phyloP scores from a whole-genome alignment of 2,329 filamentous ascomycete genomes.

The Davidsoniella virescens region DNA sequence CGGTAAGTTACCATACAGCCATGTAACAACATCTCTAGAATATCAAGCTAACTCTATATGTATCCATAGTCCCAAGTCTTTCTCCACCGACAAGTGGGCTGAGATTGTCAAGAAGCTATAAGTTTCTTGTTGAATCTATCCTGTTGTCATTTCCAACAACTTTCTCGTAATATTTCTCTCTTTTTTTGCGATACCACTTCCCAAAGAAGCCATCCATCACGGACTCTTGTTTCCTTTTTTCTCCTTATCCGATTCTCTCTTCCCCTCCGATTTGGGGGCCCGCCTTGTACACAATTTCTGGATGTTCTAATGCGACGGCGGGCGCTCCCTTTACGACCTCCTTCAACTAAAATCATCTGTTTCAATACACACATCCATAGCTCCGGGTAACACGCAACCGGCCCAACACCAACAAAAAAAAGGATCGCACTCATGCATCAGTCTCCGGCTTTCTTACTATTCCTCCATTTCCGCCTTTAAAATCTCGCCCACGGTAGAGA shows the following conservation, averaged over 20 bases:
- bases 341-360: slow-evolving; percentile 9
- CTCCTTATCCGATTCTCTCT: not conserved
- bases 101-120: slow-evolving; percentile 89
- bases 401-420: not conserved
- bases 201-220: not conserved
- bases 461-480: not conserved
- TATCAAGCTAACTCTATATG: slow-evolving; percentile 9
- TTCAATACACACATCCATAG: slow-evolving; percentile 8
- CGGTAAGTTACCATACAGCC: slow-evolving; percentile 27
- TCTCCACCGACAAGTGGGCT: slow-evolving; percentile 92
- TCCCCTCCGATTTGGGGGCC: slow-evolving; percentile 3
- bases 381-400: too few species aligned
- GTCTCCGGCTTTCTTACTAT: not conserved
- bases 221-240: slow-evolving; percentile 1
- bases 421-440: slow-evolving; percentile 1
- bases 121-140: slow-evolving; percentile 20
- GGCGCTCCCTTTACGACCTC: slow-evolving; percentile 7
- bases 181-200: not conserved
- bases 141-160: not conserved
- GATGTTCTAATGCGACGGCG: slow-evolving; percentile 10
- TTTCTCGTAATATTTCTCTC: not conserved
- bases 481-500: slow-evolving; percentile 6
- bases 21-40: not conserved
- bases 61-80: slow-evolving; percentile 60
- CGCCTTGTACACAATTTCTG: slow-evolving; percentile 10